A percentile compares a stretch with the other conserved stretches of the same genome.
These are phyloP conservation scores for Pleurotus giganteus DNA, from an alignment of 768 basidiomycete genomes.

Conservation along the genomic window DNA sequence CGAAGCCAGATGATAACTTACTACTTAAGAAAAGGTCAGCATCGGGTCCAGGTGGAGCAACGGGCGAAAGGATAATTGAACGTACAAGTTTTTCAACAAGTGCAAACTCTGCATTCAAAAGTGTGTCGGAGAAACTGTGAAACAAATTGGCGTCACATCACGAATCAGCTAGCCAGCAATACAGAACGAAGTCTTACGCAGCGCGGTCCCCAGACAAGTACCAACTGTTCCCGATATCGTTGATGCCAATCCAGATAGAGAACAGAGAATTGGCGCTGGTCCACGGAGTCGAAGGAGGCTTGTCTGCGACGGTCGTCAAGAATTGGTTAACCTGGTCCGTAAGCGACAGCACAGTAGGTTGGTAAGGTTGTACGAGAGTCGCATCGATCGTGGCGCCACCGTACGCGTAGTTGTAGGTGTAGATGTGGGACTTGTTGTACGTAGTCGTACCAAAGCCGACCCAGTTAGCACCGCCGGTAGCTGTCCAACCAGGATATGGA, in stretches of 20 bases:
- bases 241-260: slow-evolving; percentile 71
- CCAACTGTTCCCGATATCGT: slow-evolving; percentile 62
- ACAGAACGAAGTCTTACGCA: slow-evolving; percentile 30
- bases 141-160: too few relatives aligned
- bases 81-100: slow-evolving; percentile 45
- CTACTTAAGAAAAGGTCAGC: slow-evolving; percentile 26
- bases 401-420: slow-evolving; percentile 67
- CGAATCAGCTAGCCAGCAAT: neutral
- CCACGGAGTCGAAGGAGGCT: slow-evolving; percentile 56
- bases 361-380: slow-evolving; percentile 51
- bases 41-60: neutral
- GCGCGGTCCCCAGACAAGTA: slow-evolving; percentile 42
- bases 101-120: slow-evolving; percentile 49
- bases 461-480: slow-evolving; percentile 59
- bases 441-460: slow-evolving; percentile 50
- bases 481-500: slow-evolving; percentile 51
- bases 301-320: slow-evolving; percentile 40
- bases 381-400: slow-evolving; percentile 67
- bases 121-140: slow-evolving; percentile 43
- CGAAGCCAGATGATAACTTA: slow-evolving; percentile 14
- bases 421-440: slow-evolving; percentile 50
- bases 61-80: slow-evolving; percentile 15
- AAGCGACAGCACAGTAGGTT: slow-evolving; percentile 49
- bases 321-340: slow-evolving; percentile 65
- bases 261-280: slow-evolving; percentile 55